phyloP scores from a whole-genome alignment of 306 rosid species.

The Inga laurina region DNA sequence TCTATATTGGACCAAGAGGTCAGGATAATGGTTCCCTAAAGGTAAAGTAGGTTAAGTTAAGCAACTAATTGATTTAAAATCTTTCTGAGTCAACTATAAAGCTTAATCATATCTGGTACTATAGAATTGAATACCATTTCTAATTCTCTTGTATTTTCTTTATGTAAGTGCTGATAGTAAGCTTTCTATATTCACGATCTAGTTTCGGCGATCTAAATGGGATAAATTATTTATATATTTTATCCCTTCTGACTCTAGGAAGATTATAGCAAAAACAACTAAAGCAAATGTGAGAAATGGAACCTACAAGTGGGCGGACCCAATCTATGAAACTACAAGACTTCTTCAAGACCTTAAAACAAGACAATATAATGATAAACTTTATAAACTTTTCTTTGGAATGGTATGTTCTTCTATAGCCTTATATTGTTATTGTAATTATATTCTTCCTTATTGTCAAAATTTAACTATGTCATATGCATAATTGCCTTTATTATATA shows the following conservation, averaged over 20 bases:
- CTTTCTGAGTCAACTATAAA: conserved; percentile 39
- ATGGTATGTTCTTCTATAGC: conserved; percentile 66
- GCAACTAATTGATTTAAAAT: conserved; percentile 22
- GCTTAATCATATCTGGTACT: too few species aligned
- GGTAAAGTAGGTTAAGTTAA: conserved; percentile 46
- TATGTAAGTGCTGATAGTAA: too few species aligned
- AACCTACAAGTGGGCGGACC: too few species aligned
- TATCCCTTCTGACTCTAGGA: too few species aligned
- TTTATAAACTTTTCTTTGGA: conserved; percentile 82
- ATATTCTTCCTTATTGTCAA: neutral
- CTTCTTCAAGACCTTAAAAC: conserved; percentile 82
- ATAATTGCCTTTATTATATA: neutral
- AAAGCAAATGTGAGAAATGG: too few species aligned
- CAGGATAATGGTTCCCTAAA: conserved; percentile 65
- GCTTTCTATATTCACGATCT: too few species aligned
- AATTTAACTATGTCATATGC: neutral
- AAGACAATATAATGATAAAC: conserved; percentile 82
- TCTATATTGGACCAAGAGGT: conserved; percentile 70
- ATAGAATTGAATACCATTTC: too few species aligned
- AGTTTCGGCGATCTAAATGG: too few species aligned
- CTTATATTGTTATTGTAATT: conserved; percentile 5
- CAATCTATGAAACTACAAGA: too few species aligned
- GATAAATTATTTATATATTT: too few species aligned
- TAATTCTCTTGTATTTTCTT: too few species aligned
- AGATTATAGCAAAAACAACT: too few species aligned